Evolutionary conservation across 495 filamentous ascomycete species (phyloP).

Genomic region (Trichoderma asperelloides): DNA sequence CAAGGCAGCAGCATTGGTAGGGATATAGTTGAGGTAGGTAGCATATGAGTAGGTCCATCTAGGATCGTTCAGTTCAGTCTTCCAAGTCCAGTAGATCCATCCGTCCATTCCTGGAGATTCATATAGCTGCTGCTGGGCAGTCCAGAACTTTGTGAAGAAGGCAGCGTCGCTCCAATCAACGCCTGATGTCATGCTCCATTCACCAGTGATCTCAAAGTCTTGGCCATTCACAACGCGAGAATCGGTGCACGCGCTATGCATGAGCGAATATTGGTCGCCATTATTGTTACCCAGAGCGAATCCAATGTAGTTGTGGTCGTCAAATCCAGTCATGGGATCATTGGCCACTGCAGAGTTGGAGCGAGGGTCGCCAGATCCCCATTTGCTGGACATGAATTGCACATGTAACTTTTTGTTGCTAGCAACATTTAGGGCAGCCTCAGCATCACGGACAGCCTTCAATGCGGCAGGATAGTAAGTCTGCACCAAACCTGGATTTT

Average conservation of each 20-base stretch:
- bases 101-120: constrained; percentile 39
- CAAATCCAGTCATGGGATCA: constrained; percentile 38
- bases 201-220: constrained; percentile 36
- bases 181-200: constrained; percentile 41
- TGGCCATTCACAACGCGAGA: constrained; percentile 15
- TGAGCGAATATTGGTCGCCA: constrained; percentile 24
- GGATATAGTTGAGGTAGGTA: constrained; percentile 16
- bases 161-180: constrained; percentile 22
- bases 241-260: constrained; percentile 21
- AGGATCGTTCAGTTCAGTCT: constrained; percentile 29
- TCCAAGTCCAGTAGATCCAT: constrained; percentile 53
- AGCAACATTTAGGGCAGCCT: constrained; percentile 30
- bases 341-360: constrained; percentile 28
- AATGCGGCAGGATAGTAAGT: constrained; percentile 44
- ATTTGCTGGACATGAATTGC: constrained; percentile 47
- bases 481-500: constrained; percentile 16
- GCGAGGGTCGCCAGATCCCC: constrained; percentile 43
- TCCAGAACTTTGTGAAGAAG: constrained; percentile 47
- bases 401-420: constrained; percentile 38
- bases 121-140: constrained; percentile 44
- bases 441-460: constrained; percentile 40
- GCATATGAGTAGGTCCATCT: constrained; percentile 19
- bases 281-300: constrained; percentile 27
- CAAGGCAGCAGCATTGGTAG: constrained; percentile 16
- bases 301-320: constrained; percentile 43